Conservation (phyloP, 352 stramenopile species). For the Pythium pyrilobum region DNA sequence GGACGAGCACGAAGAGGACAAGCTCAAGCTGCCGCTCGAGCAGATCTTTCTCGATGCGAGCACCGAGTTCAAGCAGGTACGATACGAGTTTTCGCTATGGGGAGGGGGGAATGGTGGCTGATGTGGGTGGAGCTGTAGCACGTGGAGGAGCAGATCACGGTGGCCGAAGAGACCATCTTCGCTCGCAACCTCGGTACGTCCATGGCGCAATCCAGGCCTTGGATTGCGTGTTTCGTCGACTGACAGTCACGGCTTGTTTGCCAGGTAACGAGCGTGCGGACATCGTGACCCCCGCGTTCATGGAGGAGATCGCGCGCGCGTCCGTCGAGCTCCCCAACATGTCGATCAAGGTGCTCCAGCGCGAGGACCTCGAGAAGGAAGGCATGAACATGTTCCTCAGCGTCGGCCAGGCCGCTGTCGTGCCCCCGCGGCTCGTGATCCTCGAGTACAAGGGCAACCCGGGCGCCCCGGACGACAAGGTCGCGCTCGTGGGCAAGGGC, state of each 20-base stretch:
- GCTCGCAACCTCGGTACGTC: conserved; percentile 67
- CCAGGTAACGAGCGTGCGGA: conserved; percentile 76
- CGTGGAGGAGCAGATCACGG: conserved; percentile 51
- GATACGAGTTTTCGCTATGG: not conserved
- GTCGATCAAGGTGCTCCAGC: conserved; percentile 71
- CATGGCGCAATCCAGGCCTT: not conserved
- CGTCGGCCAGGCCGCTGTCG: conserved; percentile 69
- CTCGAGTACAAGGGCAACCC: conserved; percentile 77
- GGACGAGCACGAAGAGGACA: conserved; percentile 54
- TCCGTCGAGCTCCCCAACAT: conserved; percentile 76
- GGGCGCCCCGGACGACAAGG: conserved; percentile 42
- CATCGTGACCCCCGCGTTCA: conserved; percentile 73
- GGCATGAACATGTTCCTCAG: conserved; percentile 85
- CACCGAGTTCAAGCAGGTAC: conserved; percentile 52
- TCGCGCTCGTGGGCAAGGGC: conserved; percentile 91
- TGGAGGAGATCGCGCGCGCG: conserved; percentile 65
- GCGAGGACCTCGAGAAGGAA: conserved; percentile 65
- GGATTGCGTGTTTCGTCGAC: not conserved
- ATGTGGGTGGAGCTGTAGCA: conserved; percentile 21
- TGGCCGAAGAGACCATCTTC: conserved; percentile 82
- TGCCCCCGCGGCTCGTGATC: conserved; percentile 76
- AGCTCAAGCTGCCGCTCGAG: conserved; percentile 61
- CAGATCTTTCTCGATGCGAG: conserved; percentile 54
- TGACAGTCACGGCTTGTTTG: too few relatives aligned
- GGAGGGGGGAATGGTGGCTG: not conserved